phyloP scores from a whole-genome alignment of 164 flowering plant species.

The Protea cynaroides region DNA sequence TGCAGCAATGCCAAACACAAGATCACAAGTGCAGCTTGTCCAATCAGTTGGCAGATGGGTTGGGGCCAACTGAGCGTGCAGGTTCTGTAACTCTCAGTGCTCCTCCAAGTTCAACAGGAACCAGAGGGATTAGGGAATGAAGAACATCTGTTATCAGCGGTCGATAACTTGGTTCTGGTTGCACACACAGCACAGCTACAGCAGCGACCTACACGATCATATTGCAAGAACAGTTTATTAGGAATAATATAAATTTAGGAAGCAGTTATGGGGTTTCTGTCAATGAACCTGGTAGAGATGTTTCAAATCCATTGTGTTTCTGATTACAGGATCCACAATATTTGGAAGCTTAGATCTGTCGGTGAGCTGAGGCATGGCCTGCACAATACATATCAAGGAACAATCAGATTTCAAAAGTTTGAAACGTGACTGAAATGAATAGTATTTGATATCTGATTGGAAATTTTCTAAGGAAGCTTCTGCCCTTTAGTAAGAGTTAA shows the following conservation, averaged over 20 bases:
- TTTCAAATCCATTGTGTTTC: slow-evolving; percentile 78
- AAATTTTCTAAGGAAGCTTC: not conserved
- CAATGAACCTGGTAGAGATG: slow-evolving; percentile 82
- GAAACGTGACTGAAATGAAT: not conserved
- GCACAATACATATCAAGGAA: slow-evolving; percentile 15
- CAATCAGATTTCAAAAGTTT: not conserved
- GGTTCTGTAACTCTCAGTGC: slow-evolving; percentile 42
- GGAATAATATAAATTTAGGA: not conserved
- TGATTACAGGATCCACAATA: slow-evolving; percentile 84
- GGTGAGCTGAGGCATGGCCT: slow-evolving; percentile 98
- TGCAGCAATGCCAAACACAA: not conserved
- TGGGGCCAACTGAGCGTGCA: slow-evolving; percentile 11
- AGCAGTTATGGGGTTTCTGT: not conserved
- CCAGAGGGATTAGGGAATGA: slow-evolving; percentile 75
- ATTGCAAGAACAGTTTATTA: not conserved
- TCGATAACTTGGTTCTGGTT: slow-evolving; percentile 81
- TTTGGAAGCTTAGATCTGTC: slow-evolving; percentile 89
- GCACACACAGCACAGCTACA: slow-evolving; percentile 79
- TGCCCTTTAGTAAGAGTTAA: not conserved
- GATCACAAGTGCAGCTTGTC: not conserved
- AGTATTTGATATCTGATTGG: not conserved
- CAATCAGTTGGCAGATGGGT: slow-evolving; percentile 10
- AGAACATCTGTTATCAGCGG: slow-evolving; percentile 78
- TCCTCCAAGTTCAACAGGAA: slow-evolving; percentile 74
- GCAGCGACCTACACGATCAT: slow-evolving; percentile 63